Percentiles rank a stretch among this genome's conserved stretches.
Evolutionary conservation across 345 rosid genomes (phyloP).

Genomic region (Salix arbutifolia): DNA sequence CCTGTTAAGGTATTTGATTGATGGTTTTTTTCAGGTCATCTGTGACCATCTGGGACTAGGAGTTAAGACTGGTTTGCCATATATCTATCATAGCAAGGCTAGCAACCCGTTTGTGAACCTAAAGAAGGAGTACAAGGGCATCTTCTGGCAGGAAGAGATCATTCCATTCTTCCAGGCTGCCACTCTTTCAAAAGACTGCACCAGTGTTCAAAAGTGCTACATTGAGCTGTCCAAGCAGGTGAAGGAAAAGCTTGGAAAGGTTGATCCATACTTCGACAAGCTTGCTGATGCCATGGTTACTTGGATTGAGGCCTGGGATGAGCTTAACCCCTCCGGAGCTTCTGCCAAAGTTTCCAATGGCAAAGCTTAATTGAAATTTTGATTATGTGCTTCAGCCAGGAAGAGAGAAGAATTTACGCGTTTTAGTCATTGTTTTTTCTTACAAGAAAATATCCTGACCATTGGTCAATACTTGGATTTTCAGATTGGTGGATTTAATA

Average conservation of each 20-base stretch:
- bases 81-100: constrained; percentile 91
- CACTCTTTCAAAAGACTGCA: constrained; percentile 65
- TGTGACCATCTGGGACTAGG: constrained; percentile 87
- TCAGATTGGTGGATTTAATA: constrained; percentile 7
- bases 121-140: constrained; percentile 85
- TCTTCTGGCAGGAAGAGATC: constrained; percentile 96
- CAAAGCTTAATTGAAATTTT: constrained; percentile 33
- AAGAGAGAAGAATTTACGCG: not conserved
- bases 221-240: constrained; percentile 71
- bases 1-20: not conserved
- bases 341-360: constrained; percentile 25
- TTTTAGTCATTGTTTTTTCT: constrained; percentile 7
- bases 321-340: constrained; percentile 59
- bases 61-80: constrained; percentile 84
- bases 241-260: constrained; percentile 67
- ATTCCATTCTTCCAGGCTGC: constrained; percentile 81
- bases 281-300: constrained; percentile 88
- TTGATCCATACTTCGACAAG: constrained; percentile 84
- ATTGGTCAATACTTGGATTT: not conserved
- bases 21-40: constrained; percentile 46
- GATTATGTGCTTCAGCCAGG: not conserved
- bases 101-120: constrained; percentile 92
- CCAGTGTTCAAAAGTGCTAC: constrained; percentile 78
- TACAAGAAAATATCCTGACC: not conserved
- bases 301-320: constrained; percentile 97